Base-by-base conservation (phyloP, 1,284 basidiomycete species). In the Puccinia sorghi region DNA sequence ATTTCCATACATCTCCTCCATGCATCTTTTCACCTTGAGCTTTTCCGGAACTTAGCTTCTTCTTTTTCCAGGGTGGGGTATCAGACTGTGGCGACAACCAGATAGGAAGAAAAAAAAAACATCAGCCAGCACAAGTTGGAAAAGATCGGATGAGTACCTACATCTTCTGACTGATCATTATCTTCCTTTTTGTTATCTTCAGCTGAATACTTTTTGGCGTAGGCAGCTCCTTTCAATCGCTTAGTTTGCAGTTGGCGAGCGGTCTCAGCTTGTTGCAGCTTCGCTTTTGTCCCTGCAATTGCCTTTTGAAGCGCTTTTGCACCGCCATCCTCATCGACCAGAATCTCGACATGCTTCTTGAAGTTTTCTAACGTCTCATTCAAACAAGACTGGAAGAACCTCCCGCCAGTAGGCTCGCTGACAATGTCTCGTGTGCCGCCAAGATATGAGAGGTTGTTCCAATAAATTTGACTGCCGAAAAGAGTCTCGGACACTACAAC, bases 401-500 rank as follows among this genome's bases (percentile, higher is more conserved):
- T 89, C 9, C 93, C 93, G 17, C 93, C 92, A 57, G 75, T 79
- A 74, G 80, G 54, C 80, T 83, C 79, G 64, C 57, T 77, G 67
- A 80, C 80, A 81, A 72, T 87, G 86, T 39, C 86, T 84, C 0
- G 92, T 91, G 52, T 93, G 88, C 57, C 82, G 75, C 76, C 43
- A 43, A 79, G 59, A 17, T 25, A 7, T 25, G n/a, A 48, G 17
- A 93, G 87, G 82, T 92, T 92, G 13, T 89, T 89, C 79, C 93
- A 88, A 83, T 95, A 96, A 17, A 89, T 88, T 22, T 85, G 85
- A 39, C 91, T 91, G 82, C 90, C 90, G 86, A 94, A 93, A 22
- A 97, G 85, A 81, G 91, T 93, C 1, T 92, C 92, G 2, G 94
- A 92, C 50, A 94, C 90, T 81, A 97, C 89, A 71, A 97, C 87